A percentile compares a stretch with the other conserved stretches of the same genome.
Conservation (phyloP, 495 filamentous ascomycete species). For the Penicillium canariense region DNA sequence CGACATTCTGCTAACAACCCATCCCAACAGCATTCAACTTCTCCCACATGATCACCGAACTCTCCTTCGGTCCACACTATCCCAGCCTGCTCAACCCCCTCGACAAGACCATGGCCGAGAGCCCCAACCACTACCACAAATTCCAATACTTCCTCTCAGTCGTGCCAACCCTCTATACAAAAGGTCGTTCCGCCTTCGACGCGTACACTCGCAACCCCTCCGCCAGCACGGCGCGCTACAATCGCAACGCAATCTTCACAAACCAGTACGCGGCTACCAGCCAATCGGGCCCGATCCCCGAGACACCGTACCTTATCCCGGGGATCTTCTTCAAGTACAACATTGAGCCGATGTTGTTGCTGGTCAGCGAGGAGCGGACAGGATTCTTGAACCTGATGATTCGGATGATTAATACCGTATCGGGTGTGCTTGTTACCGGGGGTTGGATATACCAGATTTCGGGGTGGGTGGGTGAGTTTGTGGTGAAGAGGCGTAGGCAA, state of each 20-base stretch:
- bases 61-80: constrained; percentile 95
- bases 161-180: constrained; percentile 90
- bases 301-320: constrained; percentile 63
- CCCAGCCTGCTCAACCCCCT: constrained; percentile 92
- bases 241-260: constrained; percentile 68
- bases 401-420: constrained; percentile 67
- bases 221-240: constrained; percentile 21
- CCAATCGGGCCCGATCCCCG: constrained; percentile 65
- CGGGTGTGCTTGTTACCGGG: constrained; percentile 60
- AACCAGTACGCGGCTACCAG: constrained; percentile 98
- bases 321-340: constrained; percentile 99
- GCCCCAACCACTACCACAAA: constrained; percentile 80
- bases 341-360: constrained; percentile 91
- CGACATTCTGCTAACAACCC: background rate
- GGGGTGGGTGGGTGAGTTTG: constrained; percentile 51
- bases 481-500: constrained; percentile 41
- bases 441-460: constrained; percentile 62
- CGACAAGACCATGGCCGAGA: constrained; percentile 80
- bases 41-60: constrained; percentile 92
- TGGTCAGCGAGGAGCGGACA: constrained; percentile 77
- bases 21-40: constrained; percentile 81
- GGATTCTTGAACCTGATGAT: constrained; percentile 72
- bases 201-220: constrained; percentile 31
- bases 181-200: constrained; percentile 50
- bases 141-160: constrained; percentile 98